Percentiles rank a stretch among this genome's conserved stretches.
phyloP scores from a whole-genome alignment of 495 filamentous ascomycete genomes.

The Annulohypoxylon stygium region DNA sequence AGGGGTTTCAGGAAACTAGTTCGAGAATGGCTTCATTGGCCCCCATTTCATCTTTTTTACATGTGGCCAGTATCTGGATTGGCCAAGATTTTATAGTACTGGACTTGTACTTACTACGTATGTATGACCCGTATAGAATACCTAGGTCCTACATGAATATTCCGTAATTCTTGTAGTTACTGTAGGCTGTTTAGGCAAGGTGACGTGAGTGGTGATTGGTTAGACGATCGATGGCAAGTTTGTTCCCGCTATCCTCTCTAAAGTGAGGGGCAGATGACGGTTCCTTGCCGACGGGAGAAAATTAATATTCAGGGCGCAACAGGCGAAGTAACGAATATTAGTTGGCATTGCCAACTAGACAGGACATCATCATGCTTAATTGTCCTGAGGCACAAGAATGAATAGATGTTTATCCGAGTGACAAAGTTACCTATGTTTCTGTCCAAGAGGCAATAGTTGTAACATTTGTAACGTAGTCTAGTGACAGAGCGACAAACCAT shows the following conservation, averaged over 20 bases:
- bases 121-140: conserved; percentile 18
- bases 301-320: conserved; percentile 20
- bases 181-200: conserved; percentile 19
- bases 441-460: conserved; percentile 7
- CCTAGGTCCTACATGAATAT: conserved; percentile 18
- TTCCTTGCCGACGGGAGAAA: conserved; percentile 35
- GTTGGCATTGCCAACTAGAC: neutral
- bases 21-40: conserved; percentile 33
- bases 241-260: conserved; percentile 19
- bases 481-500: neutral
- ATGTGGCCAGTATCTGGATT: conserved; percentile 22
- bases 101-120: neutral
- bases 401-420: neutral
- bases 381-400: neutral
- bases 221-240: conserved; percentile 22
- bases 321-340: conserved; percentile 3
- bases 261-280: conserved; percentile 35
- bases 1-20: conserved; percentile 34
- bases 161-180: conserved; percentile 19
- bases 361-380: neutral
- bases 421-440: conserved; percentile 5
- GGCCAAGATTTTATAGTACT: neutral
- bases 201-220: conserved; percentile 27
- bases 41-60: conserved; percentile 12
- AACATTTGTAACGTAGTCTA: conserved; percentile 4